These are phyloP conservation scores for Alternaria solani DNA, from an alignment of 2,329 filamentous ascomycete genomes.

Conservation along the genomic window DNA sequence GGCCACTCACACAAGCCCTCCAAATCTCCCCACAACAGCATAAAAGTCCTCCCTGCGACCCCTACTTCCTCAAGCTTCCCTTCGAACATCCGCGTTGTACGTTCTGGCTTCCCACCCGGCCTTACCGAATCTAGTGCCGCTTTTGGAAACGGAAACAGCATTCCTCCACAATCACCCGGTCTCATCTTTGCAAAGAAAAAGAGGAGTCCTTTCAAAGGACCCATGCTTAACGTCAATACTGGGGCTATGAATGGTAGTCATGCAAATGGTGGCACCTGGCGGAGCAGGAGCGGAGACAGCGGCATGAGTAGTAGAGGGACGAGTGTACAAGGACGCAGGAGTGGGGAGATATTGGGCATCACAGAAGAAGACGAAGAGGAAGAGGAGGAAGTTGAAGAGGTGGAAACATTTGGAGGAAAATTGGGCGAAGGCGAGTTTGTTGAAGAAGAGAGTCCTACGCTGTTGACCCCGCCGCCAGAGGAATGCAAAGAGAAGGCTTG, in stretches of 20 bases:
- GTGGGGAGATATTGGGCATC: slow-evolving; percentile 75
- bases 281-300: slow-evolving; percentile 15
- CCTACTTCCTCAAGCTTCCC: slow-evolving; percentile 78
- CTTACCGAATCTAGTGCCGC: slow-evolving; percentile 50
- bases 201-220: slow-evolving; percentile 82
- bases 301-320: slow-evolving; percentile 49
- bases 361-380: slow-evolving; percentile 54
- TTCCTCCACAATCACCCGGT: slow-evolving; percentile 56
- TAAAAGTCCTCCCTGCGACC: slow-evolving; percentile 94
- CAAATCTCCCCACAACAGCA: slow-evolving; percentile 81
- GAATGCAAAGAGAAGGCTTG: slow-evolving; percentile 4
- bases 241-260: slow-evolving; percentile 11
- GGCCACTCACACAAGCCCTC: slow-evolving; percentile 70
- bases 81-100: slow-evolving; percentile 83
- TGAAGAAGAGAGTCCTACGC: slow-evolving; percentile 27
- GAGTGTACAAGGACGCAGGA: slow-evolving; percentile 72
- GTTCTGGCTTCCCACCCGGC: slow-evolving; percentile 55
- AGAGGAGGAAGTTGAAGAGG: slow-evolving; percentile 62
- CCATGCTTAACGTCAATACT: slow-evolving; percentile 64
- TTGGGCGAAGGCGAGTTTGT: slow-evolving; percentile 45
- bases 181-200: slow-evolving; percentile 84
- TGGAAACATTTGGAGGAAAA: slow-evolving; percentile 66
- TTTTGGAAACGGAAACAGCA: slow-evolving; percentile 64
- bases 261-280: slow-evolving; percentile 1
- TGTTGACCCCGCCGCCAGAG: slow-evolving; percentile 16